Conservation (phyloP, 2,329 filamentous ascomycete species). For the Botryotinia narcissicola region DNA sequence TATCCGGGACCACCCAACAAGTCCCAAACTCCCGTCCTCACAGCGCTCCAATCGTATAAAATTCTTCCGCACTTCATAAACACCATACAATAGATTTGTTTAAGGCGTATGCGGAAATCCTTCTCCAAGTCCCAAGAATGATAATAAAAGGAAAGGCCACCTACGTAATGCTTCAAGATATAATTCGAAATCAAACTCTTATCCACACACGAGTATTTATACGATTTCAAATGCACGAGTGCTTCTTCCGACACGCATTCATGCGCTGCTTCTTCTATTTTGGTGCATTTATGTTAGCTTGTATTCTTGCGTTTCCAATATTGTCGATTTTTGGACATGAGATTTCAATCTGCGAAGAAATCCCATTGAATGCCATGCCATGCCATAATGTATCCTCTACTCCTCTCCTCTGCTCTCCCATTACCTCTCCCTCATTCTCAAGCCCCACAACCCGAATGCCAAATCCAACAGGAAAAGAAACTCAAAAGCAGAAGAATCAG, state of each 20-base stretch:
- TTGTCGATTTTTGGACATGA: not conserved
- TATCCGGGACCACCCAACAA: not conserved
- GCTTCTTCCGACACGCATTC: constrained; percentile 86
- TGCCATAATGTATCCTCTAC: not conserved
- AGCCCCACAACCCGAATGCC: no score
- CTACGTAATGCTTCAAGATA: constrained; percentile 91
- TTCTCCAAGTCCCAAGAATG: not conserved
- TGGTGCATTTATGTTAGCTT: constrained; percentile 16
- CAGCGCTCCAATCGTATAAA: not conserved
- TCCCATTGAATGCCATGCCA: not conserved
- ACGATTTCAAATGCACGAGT: constrained; percentile 84
- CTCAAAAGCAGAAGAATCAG: not conserved
- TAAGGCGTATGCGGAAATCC: no score
- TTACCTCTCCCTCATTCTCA: not conserved
- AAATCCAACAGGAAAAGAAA: no score
- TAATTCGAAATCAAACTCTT: constrained; percentile 92
- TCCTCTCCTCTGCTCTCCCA: not conserved
- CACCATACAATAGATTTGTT: not conserved
- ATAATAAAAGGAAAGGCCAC: constrained; percentile 38
- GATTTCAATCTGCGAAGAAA: not conserved
- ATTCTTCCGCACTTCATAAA: not conserved
- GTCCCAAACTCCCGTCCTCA: not conserved
- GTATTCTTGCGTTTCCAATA: not conserved
- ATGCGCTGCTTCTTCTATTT: constrained; percentile 54
- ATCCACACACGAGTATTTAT: constrained; percentile 97